Conservation (phyloP, 305 asterid genomes). For the Solanum hybrid region DNA sequence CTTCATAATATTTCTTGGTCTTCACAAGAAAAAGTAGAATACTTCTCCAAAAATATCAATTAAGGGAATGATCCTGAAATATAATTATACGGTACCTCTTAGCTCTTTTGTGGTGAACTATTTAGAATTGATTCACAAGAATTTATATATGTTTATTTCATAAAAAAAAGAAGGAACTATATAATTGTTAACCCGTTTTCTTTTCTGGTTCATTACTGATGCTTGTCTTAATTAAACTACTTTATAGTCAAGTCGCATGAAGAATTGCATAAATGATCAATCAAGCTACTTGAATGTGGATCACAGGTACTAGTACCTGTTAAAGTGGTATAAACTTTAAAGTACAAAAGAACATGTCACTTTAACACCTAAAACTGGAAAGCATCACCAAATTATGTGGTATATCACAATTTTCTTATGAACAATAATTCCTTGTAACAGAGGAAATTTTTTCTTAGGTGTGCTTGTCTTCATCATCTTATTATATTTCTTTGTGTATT, state of each 20-base stretch:
- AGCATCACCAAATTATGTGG: too few species aligned
- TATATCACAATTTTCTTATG: too few species aligned
- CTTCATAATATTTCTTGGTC: neutral
- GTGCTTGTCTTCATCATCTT: too few species aligned
- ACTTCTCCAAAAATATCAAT: neutral
- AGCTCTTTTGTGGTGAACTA: neutral
- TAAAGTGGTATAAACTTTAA: neutral
- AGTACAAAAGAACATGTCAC: neutral
- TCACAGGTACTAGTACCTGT: neutral
- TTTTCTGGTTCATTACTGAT: neutral
- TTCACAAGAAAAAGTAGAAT: neutral
- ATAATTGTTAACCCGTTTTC: neutral
- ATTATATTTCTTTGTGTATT: too few species aligned
- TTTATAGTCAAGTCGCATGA: neutral
- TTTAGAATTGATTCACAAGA: neutral
- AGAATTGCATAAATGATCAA: neutral
- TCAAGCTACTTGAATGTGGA: neutral
- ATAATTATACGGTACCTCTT: neutral
- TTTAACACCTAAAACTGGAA: neutral
- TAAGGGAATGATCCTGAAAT: neutral
- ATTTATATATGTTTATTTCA: neutral
- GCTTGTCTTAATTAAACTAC: neutral
- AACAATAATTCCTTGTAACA: too few species aligned
- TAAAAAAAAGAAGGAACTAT: neutral
- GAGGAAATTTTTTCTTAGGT: too few species aligned